Evolutionary conservation across 2,329 filamentous ascomycete genomes (phyloP), one percentile per base, ranked within the genome.

Genomic region (Amphichorda felina): DNA sequence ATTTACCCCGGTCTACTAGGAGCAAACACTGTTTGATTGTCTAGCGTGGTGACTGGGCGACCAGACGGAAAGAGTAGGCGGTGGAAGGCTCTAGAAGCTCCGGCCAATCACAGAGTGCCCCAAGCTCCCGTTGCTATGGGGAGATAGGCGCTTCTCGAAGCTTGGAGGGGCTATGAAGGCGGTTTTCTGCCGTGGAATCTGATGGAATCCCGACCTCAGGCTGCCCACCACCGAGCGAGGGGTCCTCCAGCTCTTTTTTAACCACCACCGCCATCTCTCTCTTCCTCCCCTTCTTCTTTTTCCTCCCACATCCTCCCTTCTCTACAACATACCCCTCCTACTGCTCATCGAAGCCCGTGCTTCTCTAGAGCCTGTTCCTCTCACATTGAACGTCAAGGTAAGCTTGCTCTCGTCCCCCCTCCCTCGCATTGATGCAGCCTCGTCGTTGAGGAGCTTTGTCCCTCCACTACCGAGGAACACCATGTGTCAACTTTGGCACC

Each of bases 141-240:
- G 27, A 24, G 10, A 27, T 21, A 35, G 34, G 34, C 34, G 6
- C 27, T 40, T 34, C 30, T 35, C 26, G 30, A 37, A 35, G 27
- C 10, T 26, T 31, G 36, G 34, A 27, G 33, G n/a, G 18, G 6
- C 28, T 28, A 30, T 22, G 19, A 27, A 25, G 34, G 24, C 19
- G 29, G 24, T 36, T 34, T 28, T 36, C 15, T 29, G 13, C 27
- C 58, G 54, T 63, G 53, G 60, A 63, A 63, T 61, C 60, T 47
- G 54, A 63, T 63, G 60, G 60, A 63, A 63, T 56, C 58, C 54
- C 31, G 50, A 49, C 45, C 42, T 42, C 46, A 48, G 49, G 47
- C 48, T 48, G 29, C 38, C 38, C 43, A 46, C 41, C 38, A 40
- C 38, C 40, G 42, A n/a, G n/a, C n/a, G 43, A 41, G 40, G 41